phyloP scores from a whole-genome alignment of 306 rosid genomes.

The Arachis hypogaea region DNA sequence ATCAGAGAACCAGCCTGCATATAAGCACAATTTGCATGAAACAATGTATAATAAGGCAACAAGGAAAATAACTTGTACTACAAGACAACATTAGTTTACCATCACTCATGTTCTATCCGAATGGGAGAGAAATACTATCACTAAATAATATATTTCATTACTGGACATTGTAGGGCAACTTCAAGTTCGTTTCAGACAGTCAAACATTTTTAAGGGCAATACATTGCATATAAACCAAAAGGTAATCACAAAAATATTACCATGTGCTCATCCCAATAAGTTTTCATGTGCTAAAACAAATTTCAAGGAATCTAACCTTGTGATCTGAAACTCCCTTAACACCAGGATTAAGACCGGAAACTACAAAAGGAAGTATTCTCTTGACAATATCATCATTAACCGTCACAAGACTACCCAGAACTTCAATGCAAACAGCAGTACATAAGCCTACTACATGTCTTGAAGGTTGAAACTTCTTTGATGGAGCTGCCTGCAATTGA shows the following conservation, averaged over 20 bases:
- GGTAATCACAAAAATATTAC: constrained; percentile 18
- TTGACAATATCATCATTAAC: constrained; percentile 65
- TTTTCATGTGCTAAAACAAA: constrained; percentile 6
- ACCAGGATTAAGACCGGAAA: constrained; percentile 73
- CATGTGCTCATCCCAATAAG: not conserved
- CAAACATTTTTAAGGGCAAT: constrained; percentile 21
- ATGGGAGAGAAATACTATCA: not conserved
- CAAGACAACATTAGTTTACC: constrained; percentile 12
- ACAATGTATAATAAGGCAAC: constrained; percentile 9
- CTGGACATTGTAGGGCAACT: not conserved
- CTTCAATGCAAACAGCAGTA: constrained; percentile 85
- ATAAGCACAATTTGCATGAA: constrained; percentile 23
- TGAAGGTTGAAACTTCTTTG: constrained; percentile 75
- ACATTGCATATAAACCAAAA: not conserved
- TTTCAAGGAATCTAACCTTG: constrained; percentile 61
- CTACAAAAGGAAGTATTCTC: constrained; percentile 73
- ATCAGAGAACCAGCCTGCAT: constrained; percentile 88
- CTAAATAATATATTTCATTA: not conserved
- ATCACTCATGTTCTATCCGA: no score
- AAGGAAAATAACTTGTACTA: constrained; percentile 13
- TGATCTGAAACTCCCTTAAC: constrained; percentile 62
- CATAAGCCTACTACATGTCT: constrained; percentile 68
- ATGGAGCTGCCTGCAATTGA: constrained; percentile 64
- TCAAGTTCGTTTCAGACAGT: constrained; percentile 10
- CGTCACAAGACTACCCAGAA: constrained; percentile 66